Evolutionary conservation across 768 basidiomycete species (phyloP).

Genomic region (Lactarius indigo): DNA sequence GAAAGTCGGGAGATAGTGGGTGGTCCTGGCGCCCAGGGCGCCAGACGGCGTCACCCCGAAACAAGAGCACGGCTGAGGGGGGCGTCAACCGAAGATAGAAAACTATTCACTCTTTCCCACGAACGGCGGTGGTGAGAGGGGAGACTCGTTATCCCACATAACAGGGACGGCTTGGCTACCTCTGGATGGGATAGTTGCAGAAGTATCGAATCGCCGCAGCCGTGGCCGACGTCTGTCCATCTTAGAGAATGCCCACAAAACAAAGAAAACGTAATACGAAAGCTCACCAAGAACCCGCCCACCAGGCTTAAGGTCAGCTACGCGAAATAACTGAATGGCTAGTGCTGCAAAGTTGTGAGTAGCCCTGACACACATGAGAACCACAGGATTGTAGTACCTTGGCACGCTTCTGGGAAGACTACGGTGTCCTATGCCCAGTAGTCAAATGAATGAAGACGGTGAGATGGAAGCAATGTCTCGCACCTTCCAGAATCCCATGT

Average conservation of each 20-base stretch:
- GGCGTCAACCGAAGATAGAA: constrained; percentile 12
- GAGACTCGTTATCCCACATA: constrained; percentile 60
- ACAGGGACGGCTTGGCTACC: constrained; percentile 43
- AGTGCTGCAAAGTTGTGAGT: constrained; percentile 37
- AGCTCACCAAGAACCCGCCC: constrained; percentile 52
- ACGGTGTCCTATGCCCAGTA: constrained; percentile 39
- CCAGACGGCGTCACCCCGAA: constrained; percentile 52
- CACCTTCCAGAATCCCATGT: constrained; percentile 71
- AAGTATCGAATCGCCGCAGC: constrained; percentile 63
- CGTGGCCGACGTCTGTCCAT: constrained; percentile 61
- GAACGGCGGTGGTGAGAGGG: constrained; percentile 46
- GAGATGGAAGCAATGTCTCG: constrained; percentile 12
- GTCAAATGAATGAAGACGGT: background rate
- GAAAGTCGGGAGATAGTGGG: constrained; percentile 36
- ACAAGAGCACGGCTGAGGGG: constrained; percentile 38
- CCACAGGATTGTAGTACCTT: constrained; percentile 39
- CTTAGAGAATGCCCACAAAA: constrained; percentile 2
- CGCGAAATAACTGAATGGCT: constrained; percentile 47
- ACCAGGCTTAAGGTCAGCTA: constrained; percentile 39
- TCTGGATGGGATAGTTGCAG: constrained; percentile 46
- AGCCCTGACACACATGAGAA: background rate
- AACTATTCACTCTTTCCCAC: constrained; percentile 35
- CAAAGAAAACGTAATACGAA: too few relatives aligned
- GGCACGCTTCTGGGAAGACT: constrained; percentile 55
- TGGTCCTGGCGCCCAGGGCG: constrained; percentile 39